phyloP scores from a whole-genome alignment of 331 rosid genomes.

The Erythrophleum ivorense region DNA sequence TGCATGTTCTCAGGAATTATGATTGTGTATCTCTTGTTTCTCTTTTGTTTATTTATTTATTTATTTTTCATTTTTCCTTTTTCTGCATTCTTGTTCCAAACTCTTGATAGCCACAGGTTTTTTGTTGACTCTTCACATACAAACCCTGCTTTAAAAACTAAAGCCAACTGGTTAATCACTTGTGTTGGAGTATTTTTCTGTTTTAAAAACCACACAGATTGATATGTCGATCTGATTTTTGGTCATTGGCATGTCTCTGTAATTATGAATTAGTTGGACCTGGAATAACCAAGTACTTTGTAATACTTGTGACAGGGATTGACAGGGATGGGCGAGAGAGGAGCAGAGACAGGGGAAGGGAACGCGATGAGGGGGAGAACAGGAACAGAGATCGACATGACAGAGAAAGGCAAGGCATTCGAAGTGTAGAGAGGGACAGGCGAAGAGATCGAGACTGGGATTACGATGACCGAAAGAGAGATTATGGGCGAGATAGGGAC shows the following conservation, averaged over 20 bases:
- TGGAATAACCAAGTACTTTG: conserved; percentile 7
- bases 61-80: conserved; percentile 15
- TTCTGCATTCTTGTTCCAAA: neutral
- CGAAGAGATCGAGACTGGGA: conserved; percentile 78
- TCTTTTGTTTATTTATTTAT: neutral
- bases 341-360: conserved; percentile 83
- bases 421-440: conserved; percentile 80
- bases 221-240: conserved; percentile 1
- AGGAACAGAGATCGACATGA: conserved; percentile 66
- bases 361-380: conserved; percentile 58
- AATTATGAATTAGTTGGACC: conserved; percentile 26
- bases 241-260: neutral
- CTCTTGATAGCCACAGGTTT: neutral
- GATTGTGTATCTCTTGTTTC: neutral
- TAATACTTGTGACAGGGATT: conserved; percentile 63
- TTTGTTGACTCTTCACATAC: neutral
- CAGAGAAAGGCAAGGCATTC: conserved; percentile 74
- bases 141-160: conserved; percentile 17
- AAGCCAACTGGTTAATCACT: conserved; percentile 20
- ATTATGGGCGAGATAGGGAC: conserved; percentile 83
- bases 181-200: conserved; percentile 14
- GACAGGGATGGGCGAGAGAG: conserved; percentile 82
- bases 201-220: neutral
- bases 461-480: conserved; percentile 69
- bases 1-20: conserved; percentile 18